phyloP scores from a whole-genome alignment of 1,284 basidiomycete genomes.

The Neotropicomus parvogracilis region DNA sequence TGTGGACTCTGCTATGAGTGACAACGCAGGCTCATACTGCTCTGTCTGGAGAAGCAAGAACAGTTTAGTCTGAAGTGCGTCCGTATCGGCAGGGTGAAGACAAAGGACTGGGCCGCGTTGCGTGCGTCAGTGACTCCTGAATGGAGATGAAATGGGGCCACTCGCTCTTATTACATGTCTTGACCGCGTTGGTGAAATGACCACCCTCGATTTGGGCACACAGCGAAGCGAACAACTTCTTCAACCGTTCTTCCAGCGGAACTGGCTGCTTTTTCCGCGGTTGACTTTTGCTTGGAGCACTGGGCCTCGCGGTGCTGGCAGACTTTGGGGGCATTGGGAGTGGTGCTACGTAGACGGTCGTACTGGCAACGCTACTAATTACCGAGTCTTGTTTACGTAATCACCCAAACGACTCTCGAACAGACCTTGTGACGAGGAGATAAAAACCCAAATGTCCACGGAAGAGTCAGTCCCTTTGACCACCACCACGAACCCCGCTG shows the following conservation, averaged over 20 bases:
- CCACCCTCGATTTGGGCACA: slow-evolving; percentile 83
- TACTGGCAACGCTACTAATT: slow-evolving; percentile 23
- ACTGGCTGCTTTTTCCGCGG: slow-evolving; percentile 57
- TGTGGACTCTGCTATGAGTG: slow-evolving; percentile 41
- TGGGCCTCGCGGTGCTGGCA: slow-evolving; percentile 8
- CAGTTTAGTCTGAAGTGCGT: slow-evolving; percentile 76
- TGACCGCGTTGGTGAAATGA: slow-evolving; percentile 75
- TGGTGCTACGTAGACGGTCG: not conserved
- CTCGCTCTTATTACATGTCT: slow-evolving; percentile 86
- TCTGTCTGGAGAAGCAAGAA: slow-evolving; percentile 84
- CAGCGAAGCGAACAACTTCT: slow-evolving; percentile 72
- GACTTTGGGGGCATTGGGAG: slow-evolving; percentile 24
- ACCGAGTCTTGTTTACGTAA: slow-evolving; percentile 26
- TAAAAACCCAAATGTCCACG: slow-evolving; percentile 46
- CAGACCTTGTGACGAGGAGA: slow-evolving; percentile 9
- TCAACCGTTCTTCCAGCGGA: slow-evolving; percentile 57
- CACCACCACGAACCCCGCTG: slow-evolving; percentile 2
- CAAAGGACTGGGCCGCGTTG: slow-evolving; percentile 54
- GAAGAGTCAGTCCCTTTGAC: slow-evolving; percentile 42
- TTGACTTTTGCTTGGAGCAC: slow-evolving; percentile 10
- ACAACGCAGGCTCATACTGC: slow-evolving; percentile 60
- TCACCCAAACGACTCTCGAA: not conserved
- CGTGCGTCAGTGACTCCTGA: slow-evolving; percentile 23
- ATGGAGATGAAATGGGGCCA: slow-evolving; percentile 29
- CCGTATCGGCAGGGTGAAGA: slow-evolving; percentile 61